Evolutionary conservation across 768 basidiomycete species (phyloP).

Genomic region (Phallus indusiatus): DNA sequence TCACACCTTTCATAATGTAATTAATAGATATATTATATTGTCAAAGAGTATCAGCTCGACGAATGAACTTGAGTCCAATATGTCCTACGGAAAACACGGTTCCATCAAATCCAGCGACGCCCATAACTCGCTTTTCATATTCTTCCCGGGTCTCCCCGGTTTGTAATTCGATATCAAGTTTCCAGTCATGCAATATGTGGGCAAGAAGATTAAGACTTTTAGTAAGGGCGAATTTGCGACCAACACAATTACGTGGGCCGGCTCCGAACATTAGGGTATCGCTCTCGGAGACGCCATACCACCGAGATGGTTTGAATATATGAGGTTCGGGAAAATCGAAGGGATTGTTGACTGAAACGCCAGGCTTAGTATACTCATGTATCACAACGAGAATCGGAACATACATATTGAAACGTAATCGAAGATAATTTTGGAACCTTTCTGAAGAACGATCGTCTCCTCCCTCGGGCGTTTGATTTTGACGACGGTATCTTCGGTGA

Average conservation of each 20-base stretch:
- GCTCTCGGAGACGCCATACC: constrained; percentile 29
- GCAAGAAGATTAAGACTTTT: constrained; percentile 47
- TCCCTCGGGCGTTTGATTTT: constrained; percentile 13
- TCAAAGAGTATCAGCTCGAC: no score
- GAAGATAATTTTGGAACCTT: constrained; percentile 26
- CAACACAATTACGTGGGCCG: constrained; percentile 45
- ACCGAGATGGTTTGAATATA: constrained; percentile 41
- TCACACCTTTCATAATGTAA: no score
- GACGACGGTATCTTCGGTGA: constrained; percentile 19
- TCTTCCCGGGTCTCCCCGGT: constrained; percentile 25
- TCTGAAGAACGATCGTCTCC: constrained; percentile 13
- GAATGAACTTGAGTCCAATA: background rate
- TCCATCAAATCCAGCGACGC: constrained; percentile 10
- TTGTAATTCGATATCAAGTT: constrained; percentile 35
- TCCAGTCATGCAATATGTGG: constrained; percentile 43
- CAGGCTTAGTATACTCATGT: constrained; percentile 10
- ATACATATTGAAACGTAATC: constrained; percentile 44
- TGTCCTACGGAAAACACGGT: constrained; percentile 14
- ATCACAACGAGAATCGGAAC: constrained; percentile 9
- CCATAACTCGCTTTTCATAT: constrained; percentile 17
- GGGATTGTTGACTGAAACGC: constrained; percentile 35
- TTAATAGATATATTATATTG: no score
- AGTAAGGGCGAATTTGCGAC: constrained; percentile 43
- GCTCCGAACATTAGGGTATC: constrained; percentile 16
- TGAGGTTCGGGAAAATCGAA: constrained; percentile 40